These are phyloP conservation scores for Blastocladiella emersonii DNA, from an alignment of 371 early-diverging fungal species.

Conservation along the genomic window DNA sequence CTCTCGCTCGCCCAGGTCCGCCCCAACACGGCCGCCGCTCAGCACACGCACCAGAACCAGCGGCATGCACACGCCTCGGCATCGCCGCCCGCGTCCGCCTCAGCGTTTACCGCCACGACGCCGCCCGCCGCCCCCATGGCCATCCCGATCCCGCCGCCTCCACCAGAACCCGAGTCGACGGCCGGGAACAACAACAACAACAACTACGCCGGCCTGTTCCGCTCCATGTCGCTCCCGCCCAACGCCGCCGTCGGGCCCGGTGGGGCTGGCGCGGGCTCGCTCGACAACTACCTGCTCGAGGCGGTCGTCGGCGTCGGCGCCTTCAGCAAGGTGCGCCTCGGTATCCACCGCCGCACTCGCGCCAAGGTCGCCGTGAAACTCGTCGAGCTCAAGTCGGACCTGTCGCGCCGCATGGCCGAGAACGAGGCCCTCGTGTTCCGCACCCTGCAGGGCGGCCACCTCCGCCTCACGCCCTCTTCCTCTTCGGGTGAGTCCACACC, in stretches of 20 bases:
- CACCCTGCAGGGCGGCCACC: neutral
- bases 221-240: neutral
- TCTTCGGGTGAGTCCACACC: too few species aligned
- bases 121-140: too few species aligned
- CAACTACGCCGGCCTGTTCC: neutral
- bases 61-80: too few species aligned
- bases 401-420: neutral
- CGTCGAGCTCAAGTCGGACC: neutral
- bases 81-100: too few species aligned
- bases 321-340: neutral
- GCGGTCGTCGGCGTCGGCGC: conserved; percentile 1
- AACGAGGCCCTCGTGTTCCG: neutral
- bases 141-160: too few species aligned
- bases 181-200: too few species aligned
- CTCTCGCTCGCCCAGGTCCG: too few species aligned
- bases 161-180: too few species aligned
- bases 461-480: neutral
- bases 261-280: neutral
- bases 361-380: neutral
- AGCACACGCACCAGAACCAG: too few species aligned
- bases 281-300: neutral
- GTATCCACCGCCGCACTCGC: neutral
- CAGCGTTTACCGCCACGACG: too few species aligned
- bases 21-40: too few species aligned
- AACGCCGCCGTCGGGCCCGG: neutral